These are phyloP conservation scores for Penicillium goetzii DNA, from an alignment of 495 filamentous ascomycete species.

Conservation along the genomic window DNA sequence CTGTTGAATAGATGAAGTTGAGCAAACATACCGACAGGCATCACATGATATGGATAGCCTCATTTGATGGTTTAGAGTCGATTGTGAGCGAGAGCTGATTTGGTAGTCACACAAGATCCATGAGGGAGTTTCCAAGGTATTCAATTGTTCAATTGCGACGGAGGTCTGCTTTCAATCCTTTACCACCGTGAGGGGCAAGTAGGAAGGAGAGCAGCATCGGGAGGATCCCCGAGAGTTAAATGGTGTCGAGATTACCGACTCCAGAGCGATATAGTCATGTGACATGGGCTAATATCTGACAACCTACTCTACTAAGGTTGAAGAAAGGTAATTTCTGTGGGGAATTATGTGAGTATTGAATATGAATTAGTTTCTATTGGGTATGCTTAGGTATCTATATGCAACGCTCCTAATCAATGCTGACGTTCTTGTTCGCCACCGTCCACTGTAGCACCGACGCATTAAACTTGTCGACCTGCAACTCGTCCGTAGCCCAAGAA, in stretches of 20 bases:
- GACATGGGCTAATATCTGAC: background rate
- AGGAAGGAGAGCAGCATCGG: slow-evolving; percentile 1
- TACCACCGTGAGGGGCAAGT: background rate
- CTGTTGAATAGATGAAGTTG: background rate
- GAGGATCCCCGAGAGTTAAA: slow-evolving; percentile 18
- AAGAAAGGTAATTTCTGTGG: no score
- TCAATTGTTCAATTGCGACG: background rate
- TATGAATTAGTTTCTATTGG: slow-evolving; percentile 13
- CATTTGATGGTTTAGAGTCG: slow-evolving; percentile 27
- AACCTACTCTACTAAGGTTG: background rate
- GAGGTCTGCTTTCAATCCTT: background rate
- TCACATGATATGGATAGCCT: slow-evolving; percentile 50
- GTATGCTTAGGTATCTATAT: slow-evolving; percentile 13
- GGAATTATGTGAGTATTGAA: background rate
- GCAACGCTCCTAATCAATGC: slow-evolving; percentile 1
- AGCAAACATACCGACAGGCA: slow-evolving; percentile 39
- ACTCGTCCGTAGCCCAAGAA: slow-evolving; percentile 44
- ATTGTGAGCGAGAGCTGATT: background rate
- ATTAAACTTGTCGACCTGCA: slow-evolving; percentile 41
- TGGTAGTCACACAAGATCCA: background rate
- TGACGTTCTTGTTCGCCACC: slow-evolving; percentile 12
- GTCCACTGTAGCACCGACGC: slow-evolving; percentile 38
- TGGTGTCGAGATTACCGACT: slow-evolving; percentile 14
- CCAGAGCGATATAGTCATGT: slow-evolving; percentile 11
- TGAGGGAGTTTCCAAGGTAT: background rate